Evolutionary conservation across 768 basidiomycete species (phyloP), one percentile per base, ranked within the genome.

Genomic region (Boletus rubropictus): DNA sequence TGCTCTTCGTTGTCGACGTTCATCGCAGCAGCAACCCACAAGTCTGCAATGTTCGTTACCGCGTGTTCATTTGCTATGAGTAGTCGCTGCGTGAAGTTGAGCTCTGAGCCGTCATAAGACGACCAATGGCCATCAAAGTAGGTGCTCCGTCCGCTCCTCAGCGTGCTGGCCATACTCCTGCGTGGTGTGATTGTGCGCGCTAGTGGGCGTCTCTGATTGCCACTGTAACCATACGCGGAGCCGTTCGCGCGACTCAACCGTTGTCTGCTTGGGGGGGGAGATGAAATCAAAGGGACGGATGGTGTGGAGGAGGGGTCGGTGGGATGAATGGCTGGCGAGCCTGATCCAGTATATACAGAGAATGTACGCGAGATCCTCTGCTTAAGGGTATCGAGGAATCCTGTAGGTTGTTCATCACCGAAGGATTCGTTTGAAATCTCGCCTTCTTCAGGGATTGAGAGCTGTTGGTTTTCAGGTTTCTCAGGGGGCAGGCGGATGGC

Each of bases 21-120:
- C 71, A 95, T 90, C 6, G 95, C 96, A 17, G 94, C 88, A 5
- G 92, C 91, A 42, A 98, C 90, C 96, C 96, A 99, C 18, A 99
- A 72, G 67, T 97, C 95, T 20, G 92, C 89, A 59, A 99, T 89
- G 55, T 86, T 91, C 47, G 90, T 94, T 5, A 93, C 92, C 11
- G 90, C 86, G 56, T 91, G 88, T 67, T 96, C 93, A 66, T 96
- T 96, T 17, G 95, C 95, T 72, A 94, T 82, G 36, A 95, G 69
- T 20, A 95, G 61, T 49, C 90, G 77, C 62, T 95, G 89, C 0
- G 94, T 86, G 54, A 97, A 91, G 57, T 89, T 91, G 42, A 91
- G 75, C 54, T 86, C 85, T 28, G 72, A 56, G 0, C 71, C 70
- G 7, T 69, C 71, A 33, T 60, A 63, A 20, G 69, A 61, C 20